phyloP scores from a whole-genome alignment of 2,329 filamentous ascomycete species.

The Epichloe sibirici region DNA sequence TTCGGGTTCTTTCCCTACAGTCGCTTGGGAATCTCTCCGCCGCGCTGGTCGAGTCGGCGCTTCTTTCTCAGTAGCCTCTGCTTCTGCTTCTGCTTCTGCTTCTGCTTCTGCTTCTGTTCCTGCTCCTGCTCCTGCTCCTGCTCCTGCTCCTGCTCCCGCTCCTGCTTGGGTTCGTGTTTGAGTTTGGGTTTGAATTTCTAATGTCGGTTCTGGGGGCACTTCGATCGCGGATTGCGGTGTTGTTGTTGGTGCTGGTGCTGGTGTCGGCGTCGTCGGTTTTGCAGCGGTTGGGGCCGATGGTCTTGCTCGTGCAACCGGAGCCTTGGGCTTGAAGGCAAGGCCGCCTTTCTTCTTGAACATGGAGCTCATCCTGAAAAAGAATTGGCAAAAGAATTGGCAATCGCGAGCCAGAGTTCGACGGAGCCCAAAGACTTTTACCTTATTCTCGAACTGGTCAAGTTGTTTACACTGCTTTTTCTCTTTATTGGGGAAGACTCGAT shows the following conservation, averaged over 20 bases:
- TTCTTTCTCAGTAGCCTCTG: background rate
- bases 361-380: slow-evolving; percentile 40
- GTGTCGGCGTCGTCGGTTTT: slow-evolving; percentile 1
- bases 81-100: background rate
- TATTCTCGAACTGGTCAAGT: background rate
- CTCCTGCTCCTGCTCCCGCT: background rate
- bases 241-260: background rate
- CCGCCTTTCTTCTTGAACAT: slow-evolving; percentile 57
- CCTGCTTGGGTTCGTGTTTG: too few species aligned
- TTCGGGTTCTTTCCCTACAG: background rate
- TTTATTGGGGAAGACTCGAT: background rate
- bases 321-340: slow-evolving; percentile 59
- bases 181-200: background rate
- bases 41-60: background rate
- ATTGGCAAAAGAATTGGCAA: background rate
- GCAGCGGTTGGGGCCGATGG: slow-evolving; percentile 4
- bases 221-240: slow-evolving; percentile 4
- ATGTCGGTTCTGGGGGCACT: background rate
- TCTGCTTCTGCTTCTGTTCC: background rate
- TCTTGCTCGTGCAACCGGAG: slow-evolving; percentile 35
- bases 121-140: background rate
- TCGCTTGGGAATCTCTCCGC: background rate
- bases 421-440: background rate
- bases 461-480: too few species aligned
- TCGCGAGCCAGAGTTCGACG: background rate